Evolutionary conservation across 129 eudicot genomes (phyloP).

Genomic region (Glebionis coronaria): DNA sequence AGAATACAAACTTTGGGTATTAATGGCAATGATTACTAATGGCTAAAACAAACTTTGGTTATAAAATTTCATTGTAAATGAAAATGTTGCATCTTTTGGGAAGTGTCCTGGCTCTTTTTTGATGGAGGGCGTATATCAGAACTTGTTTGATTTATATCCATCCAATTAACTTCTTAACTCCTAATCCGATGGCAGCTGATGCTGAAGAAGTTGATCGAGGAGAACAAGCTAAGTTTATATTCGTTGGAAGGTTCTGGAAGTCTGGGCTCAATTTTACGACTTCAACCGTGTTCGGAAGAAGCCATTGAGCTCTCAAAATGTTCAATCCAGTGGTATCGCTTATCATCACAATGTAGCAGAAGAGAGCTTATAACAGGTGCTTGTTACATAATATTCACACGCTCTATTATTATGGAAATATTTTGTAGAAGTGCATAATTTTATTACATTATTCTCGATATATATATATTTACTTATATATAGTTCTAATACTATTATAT

Average conservation of each 20-base stretch:
- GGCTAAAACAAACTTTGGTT: not conserved
- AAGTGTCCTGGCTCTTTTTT: no score
- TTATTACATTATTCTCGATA: not conserved
- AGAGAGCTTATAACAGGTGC: slow-evolving; percentile 90
- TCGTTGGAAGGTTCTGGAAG: slow-evolving; percentile 57
- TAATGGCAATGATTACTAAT: not conserved
- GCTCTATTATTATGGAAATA: not conserved
- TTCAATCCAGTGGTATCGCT: slow-evolving; percentile 87
- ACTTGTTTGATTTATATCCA: slow-evolving; percentile 2
- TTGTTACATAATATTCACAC: slow-evolving; percentile 16
- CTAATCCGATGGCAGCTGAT: slow-evolving; percentile 44
- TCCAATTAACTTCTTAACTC: not conserved
- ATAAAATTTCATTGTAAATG: not conserved
- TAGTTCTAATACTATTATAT: not conserved
- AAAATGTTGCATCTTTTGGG: not conserved
- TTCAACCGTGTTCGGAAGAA: slow-evolving; percentile 63
- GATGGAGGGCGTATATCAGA: not conserved
- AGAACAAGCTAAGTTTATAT: slow-evolving; percentile 56
- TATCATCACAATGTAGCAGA: slow-evolving; percentile 79
- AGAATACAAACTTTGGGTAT: no score
- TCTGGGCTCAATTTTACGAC: slow-evolving; percentile 73
- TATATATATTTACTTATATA: not conserved
- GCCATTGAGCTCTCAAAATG: slow-evolving; percentile 84
- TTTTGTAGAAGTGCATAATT: not conserved
- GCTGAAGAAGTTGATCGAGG: slow-evolving; percentile 70